phyloP scores from a whole-genome alignment of 495 filamentous ascomycete genomes.

The Ascodesmis nigricans region DNA sequence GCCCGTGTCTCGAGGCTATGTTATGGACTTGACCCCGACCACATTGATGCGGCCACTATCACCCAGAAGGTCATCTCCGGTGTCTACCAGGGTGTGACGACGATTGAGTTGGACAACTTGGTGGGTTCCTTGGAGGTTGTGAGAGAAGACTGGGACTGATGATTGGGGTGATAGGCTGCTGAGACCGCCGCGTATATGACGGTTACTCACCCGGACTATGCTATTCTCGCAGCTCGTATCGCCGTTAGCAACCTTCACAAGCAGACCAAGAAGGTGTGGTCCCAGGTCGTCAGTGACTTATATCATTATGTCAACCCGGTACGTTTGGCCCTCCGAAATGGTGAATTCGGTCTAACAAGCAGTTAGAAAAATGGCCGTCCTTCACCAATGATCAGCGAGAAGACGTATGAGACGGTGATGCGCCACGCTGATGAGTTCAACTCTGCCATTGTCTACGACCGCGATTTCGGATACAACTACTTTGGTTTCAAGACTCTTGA shows the following conservation, averaged over 20 bases:
- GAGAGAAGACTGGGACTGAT: not conserved
- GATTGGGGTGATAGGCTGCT: constrained; percentile 43
- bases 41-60: constrained; percentile 94
- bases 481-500: constrained; percentile 99
- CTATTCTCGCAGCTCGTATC: constrained; percentile 93
- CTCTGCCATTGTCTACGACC: constrained; percentile 95
- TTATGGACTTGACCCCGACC: constrained; percentile 87
- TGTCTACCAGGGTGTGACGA: constrained; percentile 96
- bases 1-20: constrained; percentile 91
- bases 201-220: constrained; percentile 95
- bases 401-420: constrained; percentile 78
- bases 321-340: constrained; percentile 1
- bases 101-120: constrained; percentile 84
- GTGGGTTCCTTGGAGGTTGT: constrained; percentile 33
- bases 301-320: constrained; percentile 85
- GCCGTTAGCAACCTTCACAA: constrained; percentile 99
- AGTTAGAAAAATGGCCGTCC: constrained; percentile 46
- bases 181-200: constrained; percentile 99
- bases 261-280: constrained; percentile 99
- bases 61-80: constrained; percentile 98
- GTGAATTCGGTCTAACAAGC: not conserved
- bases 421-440: constrained; percentile 89
- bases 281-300: constrained; percentile 73
- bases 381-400: constrained; percentile 80
- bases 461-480: constrained; percentile 99